Evolutionary conservation across 2,329 filamentous ascomycete genomes (phyloP).

Genomic region (Aspergillus spinulosporus): DNA sequence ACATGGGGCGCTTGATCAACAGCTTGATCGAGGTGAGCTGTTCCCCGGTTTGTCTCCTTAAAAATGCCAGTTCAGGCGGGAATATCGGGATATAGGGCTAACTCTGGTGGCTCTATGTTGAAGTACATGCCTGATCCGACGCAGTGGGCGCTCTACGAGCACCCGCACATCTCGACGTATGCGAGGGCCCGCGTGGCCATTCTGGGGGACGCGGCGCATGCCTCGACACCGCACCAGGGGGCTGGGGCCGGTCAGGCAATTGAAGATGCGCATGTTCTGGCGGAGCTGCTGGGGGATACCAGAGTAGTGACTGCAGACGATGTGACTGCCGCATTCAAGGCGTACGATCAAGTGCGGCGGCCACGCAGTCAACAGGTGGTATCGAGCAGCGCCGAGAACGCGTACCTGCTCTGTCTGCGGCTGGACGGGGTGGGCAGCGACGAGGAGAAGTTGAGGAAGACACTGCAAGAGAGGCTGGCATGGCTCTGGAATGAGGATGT

Average conservation of each 20-base stretch:
- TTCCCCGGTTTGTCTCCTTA: not conserved
- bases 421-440: constrained; percentile 30
- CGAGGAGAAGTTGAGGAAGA: constrained; percentile 26
- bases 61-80: not conserved
- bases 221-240: constrained; percentile 40
- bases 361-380: constrained; percentile 54
- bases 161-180: constrained; percentile 35
- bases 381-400: constrained; percentile 51
- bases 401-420: constrained; percentile 31
- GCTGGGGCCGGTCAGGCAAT: constrained; percentile 42
- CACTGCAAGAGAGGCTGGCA: constrained; percentile 26
- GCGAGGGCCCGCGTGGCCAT: constrained; percentile 31
- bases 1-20: constrained; percentile 33
- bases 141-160: constrained; percentile 41
- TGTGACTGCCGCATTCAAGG: constrained; percentile 50
- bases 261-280: constrained; percentile 41
- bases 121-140: constrained; percentile 34
- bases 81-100: no score
- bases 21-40: constrained; percentile 29
- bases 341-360: constrained; percentile 53
- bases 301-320: constrained; percentile 33
- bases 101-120: not conserved
- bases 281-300: constrained; percentile 48
- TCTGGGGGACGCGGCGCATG: constrained; percentile 44
- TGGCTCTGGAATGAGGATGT: constrained; percentile 41